Conservation (phyloP, 176 grass and related monocot genomes). For the Cenchrus americanus region DNA sequence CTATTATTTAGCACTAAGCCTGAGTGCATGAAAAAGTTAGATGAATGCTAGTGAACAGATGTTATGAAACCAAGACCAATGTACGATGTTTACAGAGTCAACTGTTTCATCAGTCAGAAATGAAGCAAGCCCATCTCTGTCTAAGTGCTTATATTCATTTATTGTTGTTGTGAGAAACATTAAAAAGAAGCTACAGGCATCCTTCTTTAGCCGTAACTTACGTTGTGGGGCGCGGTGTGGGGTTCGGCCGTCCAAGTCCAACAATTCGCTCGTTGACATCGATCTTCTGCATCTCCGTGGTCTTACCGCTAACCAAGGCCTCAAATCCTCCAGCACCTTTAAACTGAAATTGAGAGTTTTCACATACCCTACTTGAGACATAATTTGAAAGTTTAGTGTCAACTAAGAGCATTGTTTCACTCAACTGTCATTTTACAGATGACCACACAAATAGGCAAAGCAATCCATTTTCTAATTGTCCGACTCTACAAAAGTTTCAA, state of each 20-base stretch:
- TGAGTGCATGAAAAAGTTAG: no score
- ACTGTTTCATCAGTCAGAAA: constrained; percentile 13
- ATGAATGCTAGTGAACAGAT: constrained; percentile 20
- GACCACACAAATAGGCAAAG: neutral
- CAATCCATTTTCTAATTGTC: neutral
- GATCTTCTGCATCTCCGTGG: constrained; percentile 90
- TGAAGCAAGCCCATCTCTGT: neutral
- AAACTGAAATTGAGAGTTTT: constrained; percentile 65
- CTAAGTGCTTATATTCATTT: neutral
- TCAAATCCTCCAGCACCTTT: constrained; percentile 90
- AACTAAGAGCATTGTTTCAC: neutral
- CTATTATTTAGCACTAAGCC: no score
- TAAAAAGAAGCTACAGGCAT: neutral
- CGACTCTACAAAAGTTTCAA: neutral
- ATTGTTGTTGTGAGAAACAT: neutral
- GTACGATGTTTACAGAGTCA: neutral
- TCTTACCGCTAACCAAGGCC: constrained; percentile 73
- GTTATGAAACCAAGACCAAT: neutral
- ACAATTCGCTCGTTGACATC: constrained; percentile 93
- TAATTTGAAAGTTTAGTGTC: constrained; percentile 4
- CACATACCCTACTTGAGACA: constrained; percentile 6
- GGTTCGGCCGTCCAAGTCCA: constrained; percentile 84
- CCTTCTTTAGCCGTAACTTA: constrained; percentile 33
- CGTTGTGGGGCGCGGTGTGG: constrained; percentile 83
- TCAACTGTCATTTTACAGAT: neutral